Conservation (phyloP, 23 red algal species). For the Agarophyton chilense region DNA sequence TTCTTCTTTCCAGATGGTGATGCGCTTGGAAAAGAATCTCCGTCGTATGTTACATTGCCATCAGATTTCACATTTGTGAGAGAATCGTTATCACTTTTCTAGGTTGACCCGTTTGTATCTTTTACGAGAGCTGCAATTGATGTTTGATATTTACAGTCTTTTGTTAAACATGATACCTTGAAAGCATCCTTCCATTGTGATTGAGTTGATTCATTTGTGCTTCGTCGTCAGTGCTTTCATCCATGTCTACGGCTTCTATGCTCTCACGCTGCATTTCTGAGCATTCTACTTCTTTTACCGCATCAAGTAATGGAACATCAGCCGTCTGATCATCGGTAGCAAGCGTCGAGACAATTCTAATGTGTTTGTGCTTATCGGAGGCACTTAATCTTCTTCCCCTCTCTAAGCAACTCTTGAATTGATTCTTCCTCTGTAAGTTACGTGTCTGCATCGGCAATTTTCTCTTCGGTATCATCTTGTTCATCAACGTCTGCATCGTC, state of each 20-base stretch:
- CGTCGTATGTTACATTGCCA: not conserved
- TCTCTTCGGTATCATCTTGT: not conserved
- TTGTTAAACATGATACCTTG: not conserved
- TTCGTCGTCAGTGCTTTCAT: not conserved
- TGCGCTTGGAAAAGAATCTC: not conserved
- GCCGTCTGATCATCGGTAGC: not conserved
- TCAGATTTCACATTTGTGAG: too few relatives aligned
- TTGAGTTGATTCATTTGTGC: not conserved
- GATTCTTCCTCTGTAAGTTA: constrained; percentile 17
- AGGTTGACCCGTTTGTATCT: not conserved
- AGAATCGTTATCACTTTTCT: not conserved
- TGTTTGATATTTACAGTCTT: not conserved
- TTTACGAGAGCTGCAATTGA: not conserved
- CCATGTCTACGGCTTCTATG: not conserved
- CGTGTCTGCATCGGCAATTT: not conserved
- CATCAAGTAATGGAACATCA: not conserved
- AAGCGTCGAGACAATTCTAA: not conserved
- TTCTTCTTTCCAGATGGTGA: not conserved
- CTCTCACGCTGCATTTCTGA: not conserved
- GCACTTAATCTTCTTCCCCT: not conserved
- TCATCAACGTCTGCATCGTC: not conserved
- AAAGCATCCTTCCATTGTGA: not conserved
- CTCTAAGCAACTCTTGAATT: not conserved
- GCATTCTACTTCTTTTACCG: not conserved
- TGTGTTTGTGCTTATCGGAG: not conserved